Evolutionary conservation across 2,329 filamentous ascomycete species (phyloP), one percentile per base, ranked within the genome.

Genomic region (Pestalotiopsis sp.): DNA sequence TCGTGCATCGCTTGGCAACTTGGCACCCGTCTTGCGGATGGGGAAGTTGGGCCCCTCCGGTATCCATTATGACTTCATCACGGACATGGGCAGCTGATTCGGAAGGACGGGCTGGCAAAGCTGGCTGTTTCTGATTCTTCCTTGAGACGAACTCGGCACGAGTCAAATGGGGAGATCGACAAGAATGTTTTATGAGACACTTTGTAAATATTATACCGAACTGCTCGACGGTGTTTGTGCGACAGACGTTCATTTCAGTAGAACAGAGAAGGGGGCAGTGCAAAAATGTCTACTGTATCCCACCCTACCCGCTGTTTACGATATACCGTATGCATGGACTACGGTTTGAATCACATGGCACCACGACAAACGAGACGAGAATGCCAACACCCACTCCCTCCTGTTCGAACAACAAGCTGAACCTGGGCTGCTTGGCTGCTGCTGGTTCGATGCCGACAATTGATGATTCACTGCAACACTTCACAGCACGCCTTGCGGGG

Each of bases 111-210:
- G 27, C 27, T 31, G 27, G 27, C 27, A 31, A 7, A 31, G 36
- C 31, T 61, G 31, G 59, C 14, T 36, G n/a, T 61, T 39, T 20
- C 27, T 36, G 27, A 20, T 14, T 45, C 38, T 61, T 27, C 38
- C 31, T 36, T 38, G 59, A 61, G 59, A 61, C 59, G 59, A 36
- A 38, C n/a, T 61, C 59, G 59, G 31, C 59, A 61, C 59, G 31
- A 61, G 36, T 61, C 59, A 36, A 17, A 31, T 31, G 17, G n/a
- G 27, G 20, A 38, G 59, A 61, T 61, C 27, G 59, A 13, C 59
- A 38, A n/a, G 17, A 52, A 52, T 52, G 45, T 52, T 52, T n/a
- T 52, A 20, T 52, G 45, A 52, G 13, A 61, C 27, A 59, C 27
- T 6, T 23, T 12, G 4, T 11, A 27, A 39, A 13, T 20, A 38